A percentile compares a stretch with the other conserved stretches of the same genome.
Conservation (phyloP, 208 protist species). For the Trichomonas tenax region DNA sequence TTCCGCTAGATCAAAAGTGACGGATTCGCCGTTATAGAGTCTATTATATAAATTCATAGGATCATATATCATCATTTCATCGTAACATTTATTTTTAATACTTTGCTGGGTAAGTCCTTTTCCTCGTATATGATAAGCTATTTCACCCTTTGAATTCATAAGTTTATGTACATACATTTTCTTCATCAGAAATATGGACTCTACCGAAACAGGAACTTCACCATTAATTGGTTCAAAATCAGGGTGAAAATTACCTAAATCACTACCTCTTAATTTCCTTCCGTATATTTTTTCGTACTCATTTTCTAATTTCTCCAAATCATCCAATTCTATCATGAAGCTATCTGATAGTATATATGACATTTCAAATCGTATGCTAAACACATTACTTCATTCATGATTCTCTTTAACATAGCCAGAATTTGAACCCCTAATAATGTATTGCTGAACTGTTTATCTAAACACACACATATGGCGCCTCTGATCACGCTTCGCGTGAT, state of each 20-base stretch:
- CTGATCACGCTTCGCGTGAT: too few relatives aligned
- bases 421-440: slow-evolving; percentile 5
- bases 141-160: neutral
- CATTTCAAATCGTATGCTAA: neutral
- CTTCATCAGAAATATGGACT: neutral
- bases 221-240: neutral
- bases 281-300: too few relatives aligned
- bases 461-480: too few relatives aligned
- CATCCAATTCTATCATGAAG: neutral
- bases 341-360: neutral
- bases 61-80: too few relatives aligned
- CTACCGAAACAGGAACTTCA: neutral
- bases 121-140: neutral
- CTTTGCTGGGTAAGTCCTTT: neutral
- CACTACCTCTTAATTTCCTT: neutral
- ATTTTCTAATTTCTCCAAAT: neutral
- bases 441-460: neutral
- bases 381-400: too few relatives aligned
- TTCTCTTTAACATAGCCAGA: neutral
- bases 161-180: neutral
- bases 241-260: neutral
- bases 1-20: too few relatives aligned
- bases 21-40: too few relatives aligned
- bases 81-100: too few relatives aligned
- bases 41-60: too few relatives aligned